Percentiles rank a stretch among this genome's conserved stretches.
These are phyloP conservation scores for Avena sativa DNA, from an alignment of 176 grass and related monocot genomes.

Conservation along the genomic window DNA sequence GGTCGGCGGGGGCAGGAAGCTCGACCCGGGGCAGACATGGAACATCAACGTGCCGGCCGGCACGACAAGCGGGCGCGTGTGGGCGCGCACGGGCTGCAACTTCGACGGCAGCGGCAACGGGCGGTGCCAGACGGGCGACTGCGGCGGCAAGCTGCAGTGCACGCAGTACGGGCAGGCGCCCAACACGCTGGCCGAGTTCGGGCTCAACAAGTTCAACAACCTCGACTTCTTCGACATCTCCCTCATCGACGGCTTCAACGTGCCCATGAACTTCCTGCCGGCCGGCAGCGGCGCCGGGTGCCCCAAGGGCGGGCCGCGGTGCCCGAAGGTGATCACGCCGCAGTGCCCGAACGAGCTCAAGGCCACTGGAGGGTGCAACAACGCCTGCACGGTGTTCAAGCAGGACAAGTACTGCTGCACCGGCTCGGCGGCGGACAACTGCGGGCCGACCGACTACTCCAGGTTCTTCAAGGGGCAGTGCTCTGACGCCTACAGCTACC, in stretches of 20 bases:
- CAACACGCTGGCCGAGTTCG: constrained; percentile 62
- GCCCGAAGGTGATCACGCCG: constrained; percentile 14
- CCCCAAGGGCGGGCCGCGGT: constrained; percentile 46
- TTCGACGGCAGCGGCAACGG: constrained; percentile 57
- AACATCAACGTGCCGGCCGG: constrained; percentile 36
- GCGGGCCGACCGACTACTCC: constrained; percentile 50
- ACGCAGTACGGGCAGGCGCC: constrained; percentile 33
- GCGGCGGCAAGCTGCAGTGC: constrained; percentile 50
- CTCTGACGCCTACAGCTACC: no score
- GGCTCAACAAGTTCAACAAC: constrained; percentile 30
- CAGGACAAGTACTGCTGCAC: constrained; percentile 51
- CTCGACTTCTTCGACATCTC: constrained; percentile 67
- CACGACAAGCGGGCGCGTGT: constrained; percentile 36
- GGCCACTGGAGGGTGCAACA: constrained; percentile 46
- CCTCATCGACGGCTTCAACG: constrained; percentile 67
- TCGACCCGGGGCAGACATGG: constrained; percentile 51
- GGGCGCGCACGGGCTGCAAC: constrained; percentile 55
- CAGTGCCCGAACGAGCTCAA: constrained; percentile 46
- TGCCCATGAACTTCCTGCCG: constrained; percentile 58
- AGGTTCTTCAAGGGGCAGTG: no score
- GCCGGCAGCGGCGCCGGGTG: constrained; percentile 38
- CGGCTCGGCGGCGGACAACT: background rate
- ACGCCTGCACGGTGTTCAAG: constrained; percentile 54
- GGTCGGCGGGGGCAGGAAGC: constrained; percentile 39
- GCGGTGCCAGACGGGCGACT: constrained; percentile 58